phyloP scores from a whole-genome alignment of 2,329 filamentous ascomycete species.

The Colletotrichum karsti region DNA sequence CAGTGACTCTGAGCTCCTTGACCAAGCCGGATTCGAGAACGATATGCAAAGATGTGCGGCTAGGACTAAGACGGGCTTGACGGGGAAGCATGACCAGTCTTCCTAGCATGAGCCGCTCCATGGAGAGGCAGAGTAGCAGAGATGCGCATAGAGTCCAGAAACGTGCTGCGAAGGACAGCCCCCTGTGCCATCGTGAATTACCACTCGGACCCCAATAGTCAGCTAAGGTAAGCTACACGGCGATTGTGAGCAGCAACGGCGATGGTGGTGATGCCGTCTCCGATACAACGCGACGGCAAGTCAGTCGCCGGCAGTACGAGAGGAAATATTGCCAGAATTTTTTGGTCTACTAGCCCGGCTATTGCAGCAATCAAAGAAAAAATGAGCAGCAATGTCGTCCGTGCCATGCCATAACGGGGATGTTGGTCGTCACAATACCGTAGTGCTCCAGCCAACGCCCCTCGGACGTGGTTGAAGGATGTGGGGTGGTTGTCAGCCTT shows the following conservation, averaged over 20 bases:
- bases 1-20: background rate
- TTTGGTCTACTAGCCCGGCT: background rate
- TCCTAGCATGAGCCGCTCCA: background rate
- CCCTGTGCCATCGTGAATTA: background rate
- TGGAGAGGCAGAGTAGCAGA: background rate
- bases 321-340: background rate
- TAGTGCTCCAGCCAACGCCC: background rate
- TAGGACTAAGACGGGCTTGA: background rate
- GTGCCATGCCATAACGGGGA: conserved; percentile 2
- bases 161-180: background rate
- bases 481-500: background rate
- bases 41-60: background rate
- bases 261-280: background rate
- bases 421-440: background rate
- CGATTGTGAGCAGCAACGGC: background rate
- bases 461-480: background rate
- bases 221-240: background rate
- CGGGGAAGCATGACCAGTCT: background rate
- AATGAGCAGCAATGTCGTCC: background rate
- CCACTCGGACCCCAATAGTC: background rate
- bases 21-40: background rate
- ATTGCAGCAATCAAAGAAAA: background rate
- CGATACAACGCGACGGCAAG: background rate
- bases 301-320: background rate
- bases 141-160: background rate